phyloP scores from a whole-genome alignment of 2,329 filamentous ascomycete species.

The Chrysosporium queenslandicum region DNA sequence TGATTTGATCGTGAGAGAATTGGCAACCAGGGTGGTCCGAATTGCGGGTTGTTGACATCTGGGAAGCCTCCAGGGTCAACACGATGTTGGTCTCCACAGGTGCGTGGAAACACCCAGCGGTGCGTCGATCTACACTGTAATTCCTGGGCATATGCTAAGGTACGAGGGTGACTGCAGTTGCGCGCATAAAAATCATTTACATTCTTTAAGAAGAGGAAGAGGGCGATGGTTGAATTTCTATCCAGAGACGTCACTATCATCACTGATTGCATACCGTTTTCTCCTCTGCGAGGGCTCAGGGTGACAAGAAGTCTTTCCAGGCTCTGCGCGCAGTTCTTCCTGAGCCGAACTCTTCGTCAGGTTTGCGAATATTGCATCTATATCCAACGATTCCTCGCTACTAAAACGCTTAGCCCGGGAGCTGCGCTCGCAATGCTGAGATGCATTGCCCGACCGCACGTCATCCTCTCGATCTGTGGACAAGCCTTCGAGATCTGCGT shows the following conservation, averaged over 20 bases:
- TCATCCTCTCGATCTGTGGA: slow-evolving; percentile 10
- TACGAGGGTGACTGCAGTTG: too few species aligned
- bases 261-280: slow-evolving; percentile 22
- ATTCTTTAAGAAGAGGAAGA: too few species aligned
- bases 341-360: background rate
- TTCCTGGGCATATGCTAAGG: too few species aligned
- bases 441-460: background rate
- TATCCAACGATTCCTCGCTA: background rate
- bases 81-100: background rate
- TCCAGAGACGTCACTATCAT: slow-evolving; percentile 21
- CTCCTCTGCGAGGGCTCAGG: slow-evolving; percentile 17
- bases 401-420: background rate
- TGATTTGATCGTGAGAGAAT: background rate
- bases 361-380: background rate
- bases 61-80: background rate
- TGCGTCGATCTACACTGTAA: slow-evolving; percentile 12
- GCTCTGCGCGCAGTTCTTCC: background rate
- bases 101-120: slow-evolving; percentile 16
- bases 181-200: too few species aligned
- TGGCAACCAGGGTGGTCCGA: background rate
- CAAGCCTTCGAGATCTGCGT: background rate
- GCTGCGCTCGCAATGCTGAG: background rate
- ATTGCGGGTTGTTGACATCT: background rate
- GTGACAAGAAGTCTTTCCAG: slow-evolving; percentile 11
- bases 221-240: background rate